These are phyloP conservation scores for Teunomyces cretensis DNA, from an alignment of 805 yeast genomes.

Conservation along the genomic window DNA sequence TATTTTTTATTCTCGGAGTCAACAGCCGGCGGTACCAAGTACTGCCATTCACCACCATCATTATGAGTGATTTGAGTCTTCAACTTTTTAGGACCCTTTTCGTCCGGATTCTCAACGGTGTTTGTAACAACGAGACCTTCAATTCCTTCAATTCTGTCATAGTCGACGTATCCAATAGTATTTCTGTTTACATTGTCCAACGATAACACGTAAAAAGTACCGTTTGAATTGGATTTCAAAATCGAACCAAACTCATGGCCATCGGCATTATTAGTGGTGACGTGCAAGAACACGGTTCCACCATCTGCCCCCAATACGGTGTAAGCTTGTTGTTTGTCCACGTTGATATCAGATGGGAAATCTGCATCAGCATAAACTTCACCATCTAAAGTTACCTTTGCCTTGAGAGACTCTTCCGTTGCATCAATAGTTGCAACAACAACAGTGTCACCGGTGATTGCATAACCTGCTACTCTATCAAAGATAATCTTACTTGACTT, in stretches of 20 bases:
- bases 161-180: slow-evolving; percentile 75
- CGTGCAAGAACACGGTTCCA: slow-evolving; percentile 76
- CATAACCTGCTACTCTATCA: slow-evolving; percentile 68
- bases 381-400: slow-evolving; percentile 81
- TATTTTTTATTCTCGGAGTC: slow-evolving; percentile 62
- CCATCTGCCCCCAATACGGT: slow-evolving; percentile 76
- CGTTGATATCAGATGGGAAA: slow-evolving; percentile 65
- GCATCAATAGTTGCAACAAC: slow-evolving; percentile 66
- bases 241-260: slow-evolving; percentile 72
- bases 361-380: slow-evolving; percentile 69
- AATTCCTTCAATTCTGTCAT: slow-evolving; percentile 75
- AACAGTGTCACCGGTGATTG: slow-evolving; percentile 66
- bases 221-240: slow-evolving; percentile 86
- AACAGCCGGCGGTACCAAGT: slow-evolving; percentile 62
- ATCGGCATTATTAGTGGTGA: slow-evolving; percentile 57
- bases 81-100: slow-evolving; percentile 50
- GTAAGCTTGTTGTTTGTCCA: slow-evolving; percentile 58
- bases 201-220: slow-evolving; percentile 77
- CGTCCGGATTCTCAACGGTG: slow-evolving; percentile 56
- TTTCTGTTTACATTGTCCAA: slow-evolving; percentile 75
- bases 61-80: slow-evolving; percentile 78
- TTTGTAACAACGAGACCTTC: slow-evolving; percentile 85
- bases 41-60: slow-evolving; percentile 89
- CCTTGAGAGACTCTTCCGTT: slow-evolving; percentile 48
- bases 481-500: slow-evolving; percentile 42